Evolutionary conservation across 331 rosid species (phyloP).

Genomic region (Malus hybrid): DNA sequence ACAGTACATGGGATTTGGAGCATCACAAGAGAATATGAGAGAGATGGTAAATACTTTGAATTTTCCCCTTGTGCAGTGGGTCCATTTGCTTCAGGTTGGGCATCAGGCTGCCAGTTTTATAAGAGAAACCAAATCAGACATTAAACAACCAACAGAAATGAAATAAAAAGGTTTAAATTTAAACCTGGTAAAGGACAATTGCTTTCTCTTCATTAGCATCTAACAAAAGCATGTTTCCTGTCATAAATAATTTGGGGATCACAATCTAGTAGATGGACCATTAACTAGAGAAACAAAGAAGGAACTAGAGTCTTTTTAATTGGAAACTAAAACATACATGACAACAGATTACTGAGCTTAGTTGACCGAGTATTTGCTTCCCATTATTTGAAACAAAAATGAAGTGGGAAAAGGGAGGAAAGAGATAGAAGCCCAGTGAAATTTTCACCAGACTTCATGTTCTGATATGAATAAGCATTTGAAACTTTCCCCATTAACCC

Average conservation of each 20-base stretch:
- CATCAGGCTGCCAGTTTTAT: conserved; percentile 59
- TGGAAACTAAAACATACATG: neutral
- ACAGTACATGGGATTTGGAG: neutral
- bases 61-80: conserved; percentile 51
- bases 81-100: conserved; percentile 63
- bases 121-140: conserved; percentile 19
- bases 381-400: neutral
- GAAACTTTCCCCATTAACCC: neutral
- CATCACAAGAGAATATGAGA: neutral
- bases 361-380: neutral
- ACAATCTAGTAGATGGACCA: conserved; percentile 6
- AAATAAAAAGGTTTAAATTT: conserved; percentile 1
- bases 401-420: neutral
- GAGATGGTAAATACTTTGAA: conserved; percentile 59
- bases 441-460: neutral
- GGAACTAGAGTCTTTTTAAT: neutral
- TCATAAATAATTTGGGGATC: conserved; percentile 19
- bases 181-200: conserved; percentile 81
- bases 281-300: neutral
- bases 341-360: neutral
- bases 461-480: neutral
- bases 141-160: neutral
- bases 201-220: conserved; percentile 83
- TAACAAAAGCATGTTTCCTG: conserved; percentile 51
- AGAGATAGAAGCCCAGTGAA: neutral